Percentiles rank a stretch among this genome's conserved stretches.
Conservation (phyloP, 2,329 filamentous ascomycete genomes). For the Westerdykella sp. region DNA sequence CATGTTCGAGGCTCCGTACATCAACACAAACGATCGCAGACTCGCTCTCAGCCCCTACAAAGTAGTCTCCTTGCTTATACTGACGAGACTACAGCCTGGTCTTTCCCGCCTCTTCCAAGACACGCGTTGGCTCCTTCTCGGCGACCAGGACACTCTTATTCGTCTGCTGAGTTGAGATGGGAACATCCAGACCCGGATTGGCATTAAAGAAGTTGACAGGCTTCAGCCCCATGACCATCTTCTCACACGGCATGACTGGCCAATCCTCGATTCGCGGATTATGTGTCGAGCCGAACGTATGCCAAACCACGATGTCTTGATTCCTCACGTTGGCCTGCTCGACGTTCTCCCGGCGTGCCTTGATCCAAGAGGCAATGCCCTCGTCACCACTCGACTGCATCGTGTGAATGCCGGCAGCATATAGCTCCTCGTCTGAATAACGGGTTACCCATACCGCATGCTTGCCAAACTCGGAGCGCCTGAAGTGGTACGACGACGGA, state of each 20-base stretch:
- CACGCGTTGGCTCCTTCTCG: background rate
- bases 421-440: slow-evolving; percentile 21
- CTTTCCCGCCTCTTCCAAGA: too few relatives aligned
- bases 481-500: slow-evolving; percentile 14
- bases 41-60: too few relatives aligned
- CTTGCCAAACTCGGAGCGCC: slow-evolving; percentile 18
- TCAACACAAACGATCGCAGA: too few relatives aligned
- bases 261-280: slow-evolving; percentile 27
- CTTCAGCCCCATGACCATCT: slow-evolving; percentile 18
- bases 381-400: slow-evolving; percentile 24
- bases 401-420: slow-evolving; percentile 18
- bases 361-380: slow-evolving; percentile 17
- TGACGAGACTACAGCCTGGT: too few relatives aligned
- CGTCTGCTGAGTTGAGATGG: slow-evolving; percentile 11
- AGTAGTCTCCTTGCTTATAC: too few relatives aligned
- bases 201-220: slow-evolving; percentile 21
- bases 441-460: slow-evolving; percentile 25
- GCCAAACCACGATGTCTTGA: slow-evolving; percentile 26
- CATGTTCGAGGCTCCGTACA: too few relatives aligned
- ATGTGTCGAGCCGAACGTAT: slow-evolving; percentile 25
- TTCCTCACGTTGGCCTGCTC: slow-evolving; percentile 7
- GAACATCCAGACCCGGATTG: slow-evolving; percentile 23
- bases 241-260: slow-evolving; percentile 28
- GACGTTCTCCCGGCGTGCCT: slow-evolving; percentile 4
- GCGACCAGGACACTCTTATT: slow-evolving; percentile 19